Evolutionary conservation across 176 grass and related monocot species (phyloP).

Genomic region (Oryza rufipogon): DNA sequence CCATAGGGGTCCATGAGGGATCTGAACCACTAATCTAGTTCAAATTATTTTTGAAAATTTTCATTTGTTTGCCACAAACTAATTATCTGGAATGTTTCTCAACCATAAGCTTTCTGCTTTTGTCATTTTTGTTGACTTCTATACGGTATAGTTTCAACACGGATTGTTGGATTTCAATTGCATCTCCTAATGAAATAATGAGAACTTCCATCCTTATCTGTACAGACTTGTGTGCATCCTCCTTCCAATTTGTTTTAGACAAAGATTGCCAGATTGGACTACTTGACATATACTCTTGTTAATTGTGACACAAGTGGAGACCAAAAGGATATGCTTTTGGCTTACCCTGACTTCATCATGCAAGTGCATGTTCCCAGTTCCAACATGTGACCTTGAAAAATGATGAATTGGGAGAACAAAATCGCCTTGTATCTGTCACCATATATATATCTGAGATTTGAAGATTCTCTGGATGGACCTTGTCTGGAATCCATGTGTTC

Average conservation of each 20-base stretch:
- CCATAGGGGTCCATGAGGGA: neutral
- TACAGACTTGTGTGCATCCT: neutral
- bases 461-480: neutral
- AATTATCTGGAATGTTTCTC: neutral
- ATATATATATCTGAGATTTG: neutral
- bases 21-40: neutral
- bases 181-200: neutral
- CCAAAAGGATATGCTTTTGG: neutral
- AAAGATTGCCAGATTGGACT: neutral
- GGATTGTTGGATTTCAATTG: neutral
- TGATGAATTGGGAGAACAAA: constrained; percentile 9
- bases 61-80: neutral
- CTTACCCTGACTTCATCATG: neutral
- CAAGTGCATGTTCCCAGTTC: neutral
- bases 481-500: neutral
- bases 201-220: neutral
- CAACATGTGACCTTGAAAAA: neutral
- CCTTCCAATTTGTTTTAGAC: neutral
- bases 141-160: neutral
- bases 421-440: neutral
- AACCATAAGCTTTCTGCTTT: neutral
- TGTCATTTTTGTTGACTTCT: neutral
- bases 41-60: neutral
- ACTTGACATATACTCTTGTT: neutral
- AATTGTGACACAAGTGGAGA: neutral